A percentile compares a stretch with the other conserved stretches of the same genome.
phyloP scores from a whole-genome alignment of 2,329 filamentous ascomycete species.

The Laburnicola sp. region DNA sequence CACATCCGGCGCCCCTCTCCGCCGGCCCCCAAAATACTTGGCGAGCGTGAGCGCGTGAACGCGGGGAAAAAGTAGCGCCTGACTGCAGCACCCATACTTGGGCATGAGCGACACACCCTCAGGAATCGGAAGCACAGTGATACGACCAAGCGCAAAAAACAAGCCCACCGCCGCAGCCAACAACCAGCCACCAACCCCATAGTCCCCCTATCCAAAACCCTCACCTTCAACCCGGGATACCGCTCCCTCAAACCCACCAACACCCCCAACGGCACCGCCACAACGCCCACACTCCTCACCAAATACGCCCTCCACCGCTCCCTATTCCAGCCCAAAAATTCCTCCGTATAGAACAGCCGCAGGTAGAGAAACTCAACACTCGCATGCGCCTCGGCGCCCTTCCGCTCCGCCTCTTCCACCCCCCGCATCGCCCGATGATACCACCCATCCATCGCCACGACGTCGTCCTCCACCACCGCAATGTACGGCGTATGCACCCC shows the following conservation, averaged over 20 bases:
- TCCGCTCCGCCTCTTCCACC: conserved; percentile 38
- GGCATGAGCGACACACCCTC: conserved; percentile 47
- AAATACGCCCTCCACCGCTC: conserved; percentile 48
- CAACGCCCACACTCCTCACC: conserved; percentile 35
- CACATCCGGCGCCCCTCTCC: conserved; percentile 45
- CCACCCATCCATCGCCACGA: conserved; percentile 54
- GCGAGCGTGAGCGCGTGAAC: conserved; percentile 30
- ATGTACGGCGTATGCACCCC: conserved; percentile 46
- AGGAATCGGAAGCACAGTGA: conserved; percentile 43
- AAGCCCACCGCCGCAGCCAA: conserved; percentile 37
- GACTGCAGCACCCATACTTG: conserved; percentile 50
- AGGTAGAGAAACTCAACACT: conserved; percentile 47
- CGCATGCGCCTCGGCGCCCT: conserved; percentile 27
- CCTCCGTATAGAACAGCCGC: conserved; percentile 53
- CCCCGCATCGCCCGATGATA: conserved; percentile 47
- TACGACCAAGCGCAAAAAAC: conserved; percentile 49
- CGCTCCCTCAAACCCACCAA: conserved; percentile 32
- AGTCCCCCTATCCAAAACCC: neutral
- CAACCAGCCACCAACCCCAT: conserved; percentile 1
- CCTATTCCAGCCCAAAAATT: conserved; percentile 51
- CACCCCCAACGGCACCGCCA: conserved; percentile 25
- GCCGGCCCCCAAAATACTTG: conserved; percentile 37
- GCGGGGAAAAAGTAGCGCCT: conserved; percentile 51
- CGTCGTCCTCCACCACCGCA: conserved; percentile 53
- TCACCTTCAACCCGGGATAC: conserved; percentile 3